These are phyloP conservation scores for Leptographium lundbergii DNA, from an alignment of 2,329 filamentous ascomycete genomes.

Conservation along the genomic window DNA sequence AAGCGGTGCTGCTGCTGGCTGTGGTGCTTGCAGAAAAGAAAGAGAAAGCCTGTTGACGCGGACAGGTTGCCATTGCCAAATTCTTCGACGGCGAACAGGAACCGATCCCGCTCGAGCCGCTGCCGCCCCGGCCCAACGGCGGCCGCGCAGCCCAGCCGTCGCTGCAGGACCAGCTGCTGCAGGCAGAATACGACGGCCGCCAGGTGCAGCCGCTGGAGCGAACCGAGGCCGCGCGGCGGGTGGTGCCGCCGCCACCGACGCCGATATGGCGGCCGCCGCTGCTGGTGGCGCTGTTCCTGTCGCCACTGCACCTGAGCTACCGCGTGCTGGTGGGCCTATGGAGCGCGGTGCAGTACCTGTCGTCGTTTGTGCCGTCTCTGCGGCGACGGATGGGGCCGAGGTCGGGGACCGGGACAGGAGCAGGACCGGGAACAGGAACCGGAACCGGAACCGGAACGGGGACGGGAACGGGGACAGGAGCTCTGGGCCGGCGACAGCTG, in stretches of 20 bases:
- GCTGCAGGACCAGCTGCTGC: not conserved
- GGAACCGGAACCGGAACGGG: too few relatives aligned
- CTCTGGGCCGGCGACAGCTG: conserved; percentile 50
- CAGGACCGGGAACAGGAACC: conserved; percentile 22
- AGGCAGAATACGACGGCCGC: not conserved
- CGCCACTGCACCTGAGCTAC: conserved; percentile 71
- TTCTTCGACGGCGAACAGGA: conserved; percentile 95
- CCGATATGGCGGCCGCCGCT: conserved; percentile 56
- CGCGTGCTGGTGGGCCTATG: conserved; percentile 56
- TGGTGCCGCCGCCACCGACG: conserved; percentile 65
- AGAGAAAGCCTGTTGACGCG: not conserved
- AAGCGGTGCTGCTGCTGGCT: not conserved
- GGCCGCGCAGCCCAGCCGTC: not conserved
- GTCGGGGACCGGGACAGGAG: conserved; percentile 43
- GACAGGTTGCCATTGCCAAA: conserved; percentile 83
- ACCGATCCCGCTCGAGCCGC: conserved; percentile 52
- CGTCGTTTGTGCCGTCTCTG: conserved; percentile 60
- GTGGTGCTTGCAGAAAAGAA: too few relatives aligned
- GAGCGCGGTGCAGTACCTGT: conserved; percentile 61
- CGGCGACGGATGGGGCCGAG: conserved; percentile 16
- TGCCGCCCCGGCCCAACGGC: conserved; percentile 13
- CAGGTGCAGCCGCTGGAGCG: conserved; percentile 13
- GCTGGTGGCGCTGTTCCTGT: conserved; percentile 63
- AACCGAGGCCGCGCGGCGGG: conserved; percentile 63
- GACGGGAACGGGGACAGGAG: too few relatives aligned